phyloP scores from a whole-genome alignment of 352 stramenopile species.

The Globisporangium cylindrosporum region DNA sequence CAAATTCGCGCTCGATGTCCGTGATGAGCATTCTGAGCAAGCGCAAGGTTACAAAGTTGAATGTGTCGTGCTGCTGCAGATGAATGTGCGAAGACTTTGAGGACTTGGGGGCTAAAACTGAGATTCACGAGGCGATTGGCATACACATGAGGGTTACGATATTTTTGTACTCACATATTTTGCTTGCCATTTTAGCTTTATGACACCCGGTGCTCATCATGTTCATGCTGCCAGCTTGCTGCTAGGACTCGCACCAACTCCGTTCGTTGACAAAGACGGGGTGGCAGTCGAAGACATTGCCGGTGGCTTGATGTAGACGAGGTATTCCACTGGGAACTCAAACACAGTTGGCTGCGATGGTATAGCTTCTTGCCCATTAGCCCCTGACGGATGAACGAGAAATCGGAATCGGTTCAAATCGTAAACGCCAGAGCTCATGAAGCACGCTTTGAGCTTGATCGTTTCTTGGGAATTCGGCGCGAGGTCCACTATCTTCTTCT shows the following conservation, averaged over 20 bases:
- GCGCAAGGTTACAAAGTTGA: not conserved
- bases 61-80: not conserved
- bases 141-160: not conserved
- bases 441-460: conserved; percentile 72
- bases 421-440: conserved; percentile 70
- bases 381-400: conserved; percentile 29
- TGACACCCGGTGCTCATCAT: not conserved
- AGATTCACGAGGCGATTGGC: not conserved
- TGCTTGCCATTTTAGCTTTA: not conserved
- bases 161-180: not conserved
- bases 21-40: not conserved
- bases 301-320: conserved; percentile 59
- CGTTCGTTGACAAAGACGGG: not conserved
- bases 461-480: conserved; percentile 36
- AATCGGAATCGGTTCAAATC: conserved; percentile 83
- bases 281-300: not conserved
- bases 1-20: not conserved
- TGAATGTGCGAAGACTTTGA: not conserved
- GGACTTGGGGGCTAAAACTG: not conserved
- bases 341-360: conserved; percentile 39
- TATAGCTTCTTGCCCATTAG: not conserved
- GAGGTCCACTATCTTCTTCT: conserved; percentile 61
- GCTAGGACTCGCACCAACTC: not conserved
- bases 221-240: conserved; percentile 5
- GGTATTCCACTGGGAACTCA: conserved; percentile 72